Evolutionary conservation across 2,329 filamentous ascomycete species (phyloP), one percentile per base, ranked within the genome.

Genomic region (Kalmusia sp.): DNA sequence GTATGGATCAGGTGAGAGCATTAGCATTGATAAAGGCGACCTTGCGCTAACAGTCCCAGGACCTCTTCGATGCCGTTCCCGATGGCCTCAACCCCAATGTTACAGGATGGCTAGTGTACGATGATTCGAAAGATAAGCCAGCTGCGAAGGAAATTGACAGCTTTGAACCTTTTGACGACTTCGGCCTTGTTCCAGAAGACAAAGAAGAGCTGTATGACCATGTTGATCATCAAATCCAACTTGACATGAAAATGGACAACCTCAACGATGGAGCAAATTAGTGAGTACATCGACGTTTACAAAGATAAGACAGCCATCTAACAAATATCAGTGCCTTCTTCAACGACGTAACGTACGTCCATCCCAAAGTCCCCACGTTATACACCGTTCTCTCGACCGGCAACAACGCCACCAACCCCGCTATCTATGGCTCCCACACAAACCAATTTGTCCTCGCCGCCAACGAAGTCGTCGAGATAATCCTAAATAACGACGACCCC

Each of bases 311-410:
- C 44, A 35, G 19, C 4, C 8, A 8, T n/a, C n/a, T n/a, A n/a
- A n/a, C n/a, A n/a, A n/a, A n/a, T n/a, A n/a, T n/a, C 25, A 77
- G 74, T 53, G 79, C 79, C 17, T 80, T 79, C 66, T 80, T 81
- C 74, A 93, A 93, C 78, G 87, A 90, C 72, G 84, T 91, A 58
- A 91, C 89, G 25, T 96, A 93, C 71, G 82, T 84, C 3, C 51
- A 76, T 0, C 91, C 90, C 43, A 90, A 91, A 69, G 91, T 96
- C 0, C 92, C 92, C 0, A 87, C 88, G 0, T 80, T 96, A 0
- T 96, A 92, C 79, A 91, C 89, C 0, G 90, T 83, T 1, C 79
- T 96, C 3, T 86, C 84, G 3, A 83, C 84, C 30, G 77, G 79
- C n/a, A 72, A 76, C 6, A 82, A 81, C 54, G 72, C 73, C 2